Percentiles rank a stretch among this genome's conserved stretches.
Evolutionary conservation across 495 filamentous ascomycete species (phyloP).

Genomic region (Penicillium robsamsonii): DNA sequence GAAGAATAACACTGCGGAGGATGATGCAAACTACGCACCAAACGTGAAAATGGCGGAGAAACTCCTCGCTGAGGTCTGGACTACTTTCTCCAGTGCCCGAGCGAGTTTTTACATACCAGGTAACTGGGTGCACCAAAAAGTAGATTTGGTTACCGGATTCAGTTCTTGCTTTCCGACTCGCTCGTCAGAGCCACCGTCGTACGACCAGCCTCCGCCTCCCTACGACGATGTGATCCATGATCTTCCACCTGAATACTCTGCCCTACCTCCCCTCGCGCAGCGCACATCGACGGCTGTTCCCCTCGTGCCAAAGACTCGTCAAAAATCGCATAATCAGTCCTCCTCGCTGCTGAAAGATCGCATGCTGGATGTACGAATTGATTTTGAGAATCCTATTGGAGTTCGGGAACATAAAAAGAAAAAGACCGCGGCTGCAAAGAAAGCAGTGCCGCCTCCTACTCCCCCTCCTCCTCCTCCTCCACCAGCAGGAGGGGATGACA

Average conservation of each 20-base stretch:
- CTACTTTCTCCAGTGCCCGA: background rate
- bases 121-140: slow-evolving; percentile 1
- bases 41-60: slow-evolving; percentile 10
- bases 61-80: slow-evolving; percentile 19
- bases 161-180: slow-evolving; percentile 10
- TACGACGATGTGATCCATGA: slow-evolving; percentile 45
- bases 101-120: no score
- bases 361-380: slow-evolving; percentile 38
- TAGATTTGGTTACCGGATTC: slow-evolving; percentile 17
- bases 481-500: slow-evolving; percentile 29
- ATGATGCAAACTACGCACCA: slow-evolving; percentile 2
- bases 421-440: slow-evolving; percentile 39
- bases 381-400: slow-evolving; percentile 52
- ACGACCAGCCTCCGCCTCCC: slow-evolving; percentile 38
- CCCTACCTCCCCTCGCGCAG: slow-evolving; percentile 31
- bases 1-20: background rate
- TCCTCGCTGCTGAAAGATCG: slow-evolving; percentile 34
- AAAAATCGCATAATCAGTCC: slow-evolving; percentile 34
- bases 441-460: slow-evolving; percentile 24
- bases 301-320: slow-evolving; percentile 21
- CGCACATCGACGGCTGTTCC: slow-evolving; percentile 17
- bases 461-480: slow-evolving; percentile 24
- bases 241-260: slow-evolving; percentile 43
- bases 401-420: slow-evolving; percentile 50
- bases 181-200: slow-evolving; percentile 16